Percentiles rank a stretch among this genome's conserved stretches.
Evolutionary conservation across 1,139 yeast genomes (phyloP).

Genomic region (Diutina sp.): DNA sequence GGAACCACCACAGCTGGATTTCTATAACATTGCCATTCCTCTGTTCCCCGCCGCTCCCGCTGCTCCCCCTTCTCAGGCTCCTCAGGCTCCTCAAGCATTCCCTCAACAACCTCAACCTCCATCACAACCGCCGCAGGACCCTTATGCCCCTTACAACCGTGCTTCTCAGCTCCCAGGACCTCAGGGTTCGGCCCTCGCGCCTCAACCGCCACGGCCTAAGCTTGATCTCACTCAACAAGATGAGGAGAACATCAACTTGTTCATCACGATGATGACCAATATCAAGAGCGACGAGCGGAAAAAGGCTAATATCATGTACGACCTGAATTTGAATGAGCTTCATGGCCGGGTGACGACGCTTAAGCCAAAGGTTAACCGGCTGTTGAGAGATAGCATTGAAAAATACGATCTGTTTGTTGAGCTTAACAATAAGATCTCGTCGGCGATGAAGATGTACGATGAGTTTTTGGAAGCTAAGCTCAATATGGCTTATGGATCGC

Average conservation of each 20-base stretch:
- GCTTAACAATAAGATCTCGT: constrained; percentile 70
- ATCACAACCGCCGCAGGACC: not conserved
- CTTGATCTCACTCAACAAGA: constrained; percentile 42
- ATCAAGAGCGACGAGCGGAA: constrained; percentile 35
- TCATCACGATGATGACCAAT: constrained; percentile 52
- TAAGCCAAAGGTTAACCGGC: constrained; percentile 64
- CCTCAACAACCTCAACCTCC: not conserved
- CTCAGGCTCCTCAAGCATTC: not conserved
- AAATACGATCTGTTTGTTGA: constrained; percentile 65
- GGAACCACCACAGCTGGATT: not conserved
- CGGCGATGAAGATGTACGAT: constrained; percentile 71
- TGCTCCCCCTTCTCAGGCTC: not conserved
- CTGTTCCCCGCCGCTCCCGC: not conserved
- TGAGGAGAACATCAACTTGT: constrained; percentile 55
- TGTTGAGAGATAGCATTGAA: constrained; percentile 48
- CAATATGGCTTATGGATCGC: constrained; percentile 31
- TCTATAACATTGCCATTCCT: constrained; percentile 1
- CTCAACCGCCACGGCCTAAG: not conserved
- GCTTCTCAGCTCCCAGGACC: not conserved
- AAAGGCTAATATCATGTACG: constrained; percentile 43
- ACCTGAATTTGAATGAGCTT: constrained; percentile 47
- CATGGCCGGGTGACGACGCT: constrained; percentile 52
- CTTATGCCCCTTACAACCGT: not conserved
- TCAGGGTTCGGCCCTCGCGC: not conserved
- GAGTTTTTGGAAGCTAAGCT: constrained; percentile 61